Conservation (phyloP, 2,329 filamentous ascomycete genomes). For the Fusarium sp. region DNA sequence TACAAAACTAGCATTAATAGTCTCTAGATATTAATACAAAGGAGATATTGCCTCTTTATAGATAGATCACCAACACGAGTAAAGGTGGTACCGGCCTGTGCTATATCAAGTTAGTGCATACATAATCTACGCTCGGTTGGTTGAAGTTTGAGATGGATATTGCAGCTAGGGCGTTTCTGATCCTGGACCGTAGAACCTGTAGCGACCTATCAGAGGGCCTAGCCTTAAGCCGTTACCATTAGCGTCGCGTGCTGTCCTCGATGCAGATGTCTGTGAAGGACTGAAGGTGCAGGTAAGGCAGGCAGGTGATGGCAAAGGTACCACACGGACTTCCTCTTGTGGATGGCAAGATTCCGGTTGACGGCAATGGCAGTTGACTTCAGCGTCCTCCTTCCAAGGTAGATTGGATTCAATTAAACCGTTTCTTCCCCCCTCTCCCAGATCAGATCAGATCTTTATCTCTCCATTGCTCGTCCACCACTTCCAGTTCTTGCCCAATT, state of each 20-base stretch:
- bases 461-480: not conserved
- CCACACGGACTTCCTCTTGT: slow-evolving; percentile 14
- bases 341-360: slow-evolving; percentile 4
- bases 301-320: slow-evolving; percentile 27
- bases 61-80: not conserved
- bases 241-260: slow-evolving; percentile 21
- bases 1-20: not conserved
- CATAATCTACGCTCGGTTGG: slow-evolving; percentile 17
- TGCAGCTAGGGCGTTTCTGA: slow-evolving; percentile 8
- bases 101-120: slow-evolving; percentile 21
- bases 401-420: not conserved
- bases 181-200: not conserved
- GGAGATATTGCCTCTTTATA: not conserved
- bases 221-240: slow-evolving; percentile 15
- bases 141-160: slow-evolving; percentile 12
- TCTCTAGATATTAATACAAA: not conserved
- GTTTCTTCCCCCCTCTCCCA: not conserved
- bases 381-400: slow-evolving; percentile 11
- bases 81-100: slow-evolving; percentile 1
- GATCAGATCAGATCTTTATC: slow-evolving; percentile 8
- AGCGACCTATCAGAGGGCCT: slow-evolving; percentile 14
- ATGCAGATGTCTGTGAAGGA: slow-evolving; percentile 1
- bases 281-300: not conserved
- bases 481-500: not conserved
- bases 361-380: slow-evolving; percentile 3